Evolutionary conservation across 345 rosid genomes (phyloP).

Genomic region (Eucalyptus caleyi): DNA sequence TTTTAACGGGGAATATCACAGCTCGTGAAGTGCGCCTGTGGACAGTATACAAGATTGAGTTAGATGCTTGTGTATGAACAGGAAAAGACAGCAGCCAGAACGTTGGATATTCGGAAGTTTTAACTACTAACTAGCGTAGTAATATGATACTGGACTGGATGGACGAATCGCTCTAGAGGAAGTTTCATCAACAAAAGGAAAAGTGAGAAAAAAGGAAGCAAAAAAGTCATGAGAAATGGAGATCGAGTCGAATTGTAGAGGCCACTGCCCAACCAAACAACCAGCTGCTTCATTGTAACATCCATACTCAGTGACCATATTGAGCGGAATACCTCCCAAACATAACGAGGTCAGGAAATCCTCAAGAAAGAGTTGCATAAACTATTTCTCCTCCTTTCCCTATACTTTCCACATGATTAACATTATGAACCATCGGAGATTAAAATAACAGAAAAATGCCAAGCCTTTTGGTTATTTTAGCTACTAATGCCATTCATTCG

Average conservation of each 20-base stretch:
- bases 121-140: constrained; percentile 1
- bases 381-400: background rate
- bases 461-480: background rate
- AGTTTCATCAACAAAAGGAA: background rate
- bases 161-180: constrained; percentile 19
- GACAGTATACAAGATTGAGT: constrained; percentile 38
- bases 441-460: background rate
- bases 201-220: background rate
- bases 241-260: background rate
- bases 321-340: background rate
- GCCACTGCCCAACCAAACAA: background rate
- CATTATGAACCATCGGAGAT: too few species aligned
- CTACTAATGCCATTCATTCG: too few species aligned
- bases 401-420: background rate
- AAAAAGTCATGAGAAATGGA: background rate
- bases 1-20: background rate
- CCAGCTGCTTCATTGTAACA: background rate
- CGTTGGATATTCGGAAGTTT: background rate
- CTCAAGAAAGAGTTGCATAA: too few species aligned
- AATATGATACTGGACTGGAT: constrained; percentile 14
- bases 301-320: background rate
- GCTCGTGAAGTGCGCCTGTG: constrained; percentile 44
- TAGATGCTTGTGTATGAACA: background rate
- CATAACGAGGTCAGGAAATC: too few species aligned
- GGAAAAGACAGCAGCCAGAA: background rate